Conservation (phyloP, 1,139 yeast genomes). For the Zygoascus meyerae region DNA sequence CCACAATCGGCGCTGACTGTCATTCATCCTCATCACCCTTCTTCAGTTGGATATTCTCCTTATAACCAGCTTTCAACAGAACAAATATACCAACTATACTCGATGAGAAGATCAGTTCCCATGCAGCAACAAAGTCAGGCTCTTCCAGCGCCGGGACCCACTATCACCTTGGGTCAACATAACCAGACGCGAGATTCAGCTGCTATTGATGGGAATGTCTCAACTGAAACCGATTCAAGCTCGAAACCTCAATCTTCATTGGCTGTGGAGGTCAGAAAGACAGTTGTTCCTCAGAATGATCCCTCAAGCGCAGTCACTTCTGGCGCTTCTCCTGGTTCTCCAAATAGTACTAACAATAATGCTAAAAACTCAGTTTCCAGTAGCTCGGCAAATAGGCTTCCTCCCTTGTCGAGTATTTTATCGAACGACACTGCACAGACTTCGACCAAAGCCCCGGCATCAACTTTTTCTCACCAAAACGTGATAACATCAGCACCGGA, state of each 20-base stretch:
- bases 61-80: constrained; percentile 1
- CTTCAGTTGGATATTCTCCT: background rate
- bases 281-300: too few species aligned
- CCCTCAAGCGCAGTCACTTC: too few species aligned
- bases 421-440: background rate
- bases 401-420: constrained; percentile 6
- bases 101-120: constrained; percentile 1
- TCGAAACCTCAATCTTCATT: too few species aligned
- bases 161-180: too few species aligned
- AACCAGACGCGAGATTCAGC: too few species aligned
- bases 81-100: constrained; percentile 1
- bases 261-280: too few species aligned
- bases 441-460: background rate
- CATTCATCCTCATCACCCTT: too few species aligned
- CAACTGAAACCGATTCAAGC: too few species aligned
- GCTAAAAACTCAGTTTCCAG: background rate
- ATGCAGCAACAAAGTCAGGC: background rate
- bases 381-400: constrained; percentile 1
- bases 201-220: too few species aligned
- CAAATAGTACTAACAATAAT: too few species aligned
- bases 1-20: too few species aligned
- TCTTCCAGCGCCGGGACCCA: background rate
- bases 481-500: constrained; percentile 1
- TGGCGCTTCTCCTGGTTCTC: too few species aligned
- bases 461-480: background rate